A percentile compares a stretch with the other conserved stretches of the same genome.
These are phyloP conservation scores for Pichia cabralensis DNA, from an alignment of 805 yeast species.

Conservation along the genomic window DNA sequence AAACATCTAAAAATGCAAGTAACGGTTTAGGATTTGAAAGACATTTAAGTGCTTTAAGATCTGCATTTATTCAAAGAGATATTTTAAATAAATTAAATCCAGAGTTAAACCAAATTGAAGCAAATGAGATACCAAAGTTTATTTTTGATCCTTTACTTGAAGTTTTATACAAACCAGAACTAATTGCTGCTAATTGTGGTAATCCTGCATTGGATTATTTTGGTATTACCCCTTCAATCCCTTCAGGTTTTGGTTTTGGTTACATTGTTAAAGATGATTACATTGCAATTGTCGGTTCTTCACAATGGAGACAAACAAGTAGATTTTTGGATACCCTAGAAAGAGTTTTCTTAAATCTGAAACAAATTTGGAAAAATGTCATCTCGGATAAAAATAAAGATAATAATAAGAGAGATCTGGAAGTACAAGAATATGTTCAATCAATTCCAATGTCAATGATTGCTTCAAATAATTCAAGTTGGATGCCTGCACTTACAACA, in stretches of 20 bases:
- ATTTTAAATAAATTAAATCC: constrained; percentile 36
- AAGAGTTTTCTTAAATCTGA: constrained; percentile 39
- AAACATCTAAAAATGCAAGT: constrained; percentile 41
- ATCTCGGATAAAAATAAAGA: constrained; percentile 7
- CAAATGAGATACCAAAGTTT: constrained; percentile 29
- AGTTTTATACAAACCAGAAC: constrained; percentile 27
- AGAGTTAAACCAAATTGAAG: constrained; percentile 26
- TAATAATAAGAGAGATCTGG: constrained; percentile 12
- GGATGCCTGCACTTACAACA: constrained; percentile 4
- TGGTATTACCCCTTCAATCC: constrained; percentile 51
- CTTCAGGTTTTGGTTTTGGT: constrained; percentile 51
- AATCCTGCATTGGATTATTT: constrained; percentile 48
- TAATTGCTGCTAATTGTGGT: constrained; percentile 45
- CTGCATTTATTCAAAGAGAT: constrained; percentile 41
- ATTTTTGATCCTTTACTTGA: constrained; percentile 34
- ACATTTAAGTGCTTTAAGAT: constrained; percentile 55
- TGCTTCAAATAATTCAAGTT: constrained; percentile 20
- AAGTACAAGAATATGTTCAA: constrained; percentile 19
- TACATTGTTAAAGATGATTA: constrained; percentile 44
- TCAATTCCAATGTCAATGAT: constrained; percentile 26
- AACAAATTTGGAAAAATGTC: constrained; percentile 25
- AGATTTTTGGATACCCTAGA: constrained; percentile 44
- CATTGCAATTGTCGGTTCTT: constrained; percentile 39
- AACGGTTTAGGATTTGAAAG: constrained; percentile 63
- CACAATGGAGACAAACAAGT: constrained; percentile 51